phyloP scores from a whole-genome alignment of 1,139 yeast species.

The Arxiozyma slooffiae region DNA sequence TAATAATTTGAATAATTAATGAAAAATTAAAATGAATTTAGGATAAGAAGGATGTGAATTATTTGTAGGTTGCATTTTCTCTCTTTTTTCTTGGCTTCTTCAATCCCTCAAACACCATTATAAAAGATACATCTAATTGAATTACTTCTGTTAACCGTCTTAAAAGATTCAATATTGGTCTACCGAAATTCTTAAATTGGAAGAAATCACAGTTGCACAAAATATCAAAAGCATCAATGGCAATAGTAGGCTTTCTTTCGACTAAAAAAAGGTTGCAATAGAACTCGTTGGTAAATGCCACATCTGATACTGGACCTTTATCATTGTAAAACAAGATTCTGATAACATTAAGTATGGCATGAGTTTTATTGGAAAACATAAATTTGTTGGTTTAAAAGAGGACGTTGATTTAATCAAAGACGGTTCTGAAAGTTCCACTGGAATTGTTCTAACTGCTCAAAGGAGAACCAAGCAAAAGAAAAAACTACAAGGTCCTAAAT shows the following conservation, averaged over 20 bases:
- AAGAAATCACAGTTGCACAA: constrained; percentile 41
- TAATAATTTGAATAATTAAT: constrained; percentile 30
- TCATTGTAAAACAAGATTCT: too few species aligned
- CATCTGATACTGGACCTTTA: constrained; percentile 31
- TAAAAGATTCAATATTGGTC: constrained; percentile 36
- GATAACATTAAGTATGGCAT: neutral
- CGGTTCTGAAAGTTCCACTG: neutral
- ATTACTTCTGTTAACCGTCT: constrained; percentile 46
- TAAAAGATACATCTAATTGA: constrained; percentile 42
- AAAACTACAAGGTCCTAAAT: neutral
- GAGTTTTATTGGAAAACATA: neutral
- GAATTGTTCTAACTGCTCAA: neutral
- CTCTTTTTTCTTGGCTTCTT: constrained; percentile 44
- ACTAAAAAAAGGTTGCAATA: constrained; percentile 1
- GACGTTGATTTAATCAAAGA: neutral
- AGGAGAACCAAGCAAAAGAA: too few species aligned
- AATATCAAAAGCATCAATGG: constrained; percentile 67
- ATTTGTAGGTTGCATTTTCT: neutral
- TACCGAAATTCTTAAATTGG: constrained; percentile 7
- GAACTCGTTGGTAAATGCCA: constrained; percentile 1
- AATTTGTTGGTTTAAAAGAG: neutral
- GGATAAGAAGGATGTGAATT: neutral
- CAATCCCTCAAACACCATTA: constrained; percentile 71
- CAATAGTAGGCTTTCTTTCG: constrained; percentile 38
- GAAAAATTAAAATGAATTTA: constrained; percentile 1